These are phyloP conservation scores for Fusarium temperatum DNA, from an alignment of 2,329 filamentous ascomycete species.

Conservation along the genomic window DNA sequence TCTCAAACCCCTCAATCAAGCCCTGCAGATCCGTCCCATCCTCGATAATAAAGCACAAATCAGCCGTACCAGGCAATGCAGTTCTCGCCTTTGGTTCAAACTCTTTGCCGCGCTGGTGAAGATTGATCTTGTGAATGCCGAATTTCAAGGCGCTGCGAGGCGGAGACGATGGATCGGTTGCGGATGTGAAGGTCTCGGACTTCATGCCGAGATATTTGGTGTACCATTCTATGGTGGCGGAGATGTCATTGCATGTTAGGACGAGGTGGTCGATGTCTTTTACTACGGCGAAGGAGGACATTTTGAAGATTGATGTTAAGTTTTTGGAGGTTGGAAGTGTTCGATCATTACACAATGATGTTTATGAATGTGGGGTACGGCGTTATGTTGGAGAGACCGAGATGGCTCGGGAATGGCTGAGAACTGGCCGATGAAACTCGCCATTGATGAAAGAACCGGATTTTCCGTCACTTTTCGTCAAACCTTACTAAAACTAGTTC, in stretches of 20 bases:
- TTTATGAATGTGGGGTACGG: not conserved
- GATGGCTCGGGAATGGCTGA: not conserved
- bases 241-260: slow-evolving; percentile 63
- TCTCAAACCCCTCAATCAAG: slow-evolving; percentile 53
- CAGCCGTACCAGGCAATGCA: slow-evolving; percentile 65
- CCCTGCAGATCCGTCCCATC: slow-evolving; percentile 55
- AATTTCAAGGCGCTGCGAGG: slow-evolving; percentile 63
- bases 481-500: no score
- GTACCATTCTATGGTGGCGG: slow-evolving; percentile 63
- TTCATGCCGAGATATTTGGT: slow-evolving; percentile 65
- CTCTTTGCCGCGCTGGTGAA: slow-evolving; percentile 65
- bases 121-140: slow-evolving; percentile 68
- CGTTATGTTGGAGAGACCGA: not conserved
- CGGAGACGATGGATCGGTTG: slow-evolving; percentile 43
- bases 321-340: not conserved
- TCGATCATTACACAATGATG: not conserved
- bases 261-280: slow-evolving; percentile 68
- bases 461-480: no score
- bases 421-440: not conserved
- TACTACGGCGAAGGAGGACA: slow-evolving; percentile 42
- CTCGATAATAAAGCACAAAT: slow-evolving; percentile 67
- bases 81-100: slow-evolving; percentile 67
- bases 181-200: slow-evolving; percentile 59
- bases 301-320: not conserved
- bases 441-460: no score